Conservation (phyloP, 1,284 basidiomycete genomes). For the Cystobasidiaceae sp. region DNA sequence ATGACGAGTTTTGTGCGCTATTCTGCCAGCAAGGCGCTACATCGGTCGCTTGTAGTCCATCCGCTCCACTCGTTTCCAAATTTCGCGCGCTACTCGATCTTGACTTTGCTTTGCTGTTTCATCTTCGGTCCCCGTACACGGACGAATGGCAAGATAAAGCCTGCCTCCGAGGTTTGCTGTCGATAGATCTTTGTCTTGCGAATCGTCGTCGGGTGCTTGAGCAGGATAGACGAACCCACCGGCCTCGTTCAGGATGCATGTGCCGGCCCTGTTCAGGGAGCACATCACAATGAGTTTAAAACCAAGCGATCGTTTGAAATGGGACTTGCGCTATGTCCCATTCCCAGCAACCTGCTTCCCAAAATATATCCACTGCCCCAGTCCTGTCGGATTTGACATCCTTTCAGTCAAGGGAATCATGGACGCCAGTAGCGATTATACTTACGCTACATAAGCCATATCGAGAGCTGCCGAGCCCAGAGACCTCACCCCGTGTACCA, state of each 20-base stretch:
- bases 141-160: slow-evolving; percentile 42
- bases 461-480: slow-evolving; percentile 43
- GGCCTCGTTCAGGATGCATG: slow-evolving; percentile 40
- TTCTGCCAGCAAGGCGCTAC: too few species aligned
- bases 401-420: not conserved
- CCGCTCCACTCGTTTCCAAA: slow-evolving; percentile 38
- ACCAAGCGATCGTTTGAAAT: not conserved
- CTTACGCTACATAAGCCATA: slow-evolving; percentile 40
- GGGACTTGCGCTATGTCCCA: slow-evolving; percentile 37
- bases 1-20: too few species aligned
- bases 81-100: slow-evolving; percentile 39
- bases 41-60: slow-evolving; percentile 41
- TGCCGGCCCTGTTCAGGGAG: slow-evolving; percentile 36
- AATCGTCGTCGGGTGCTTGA: slow-evolving; percentile 32
- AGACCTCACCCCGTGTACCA: slow-evolving; percentile 43
- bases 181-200: slow-evolving; percentile 30
- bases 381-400: slow-evolving; percentile 12
- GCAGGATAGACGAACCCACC: slow-evolving; percentile 43
- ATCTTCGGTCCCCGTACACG: slow-evolving; percentile 34
- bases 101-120: slow-evolving; percentile 40
- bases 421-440: not conserved
- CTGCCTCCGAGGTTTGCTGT: slow-evolving; percentile 41
- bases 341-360: slow-evolving; percentile 45
- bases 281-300: too few species aligned
- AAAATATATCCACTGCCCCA: slow-evolving; percentile 42